These are phyloP conservation scores for Mucor mucedo DNA, from an alignment of 371 early-diverging fungal species.

Conservation along the genomic window DNA sequence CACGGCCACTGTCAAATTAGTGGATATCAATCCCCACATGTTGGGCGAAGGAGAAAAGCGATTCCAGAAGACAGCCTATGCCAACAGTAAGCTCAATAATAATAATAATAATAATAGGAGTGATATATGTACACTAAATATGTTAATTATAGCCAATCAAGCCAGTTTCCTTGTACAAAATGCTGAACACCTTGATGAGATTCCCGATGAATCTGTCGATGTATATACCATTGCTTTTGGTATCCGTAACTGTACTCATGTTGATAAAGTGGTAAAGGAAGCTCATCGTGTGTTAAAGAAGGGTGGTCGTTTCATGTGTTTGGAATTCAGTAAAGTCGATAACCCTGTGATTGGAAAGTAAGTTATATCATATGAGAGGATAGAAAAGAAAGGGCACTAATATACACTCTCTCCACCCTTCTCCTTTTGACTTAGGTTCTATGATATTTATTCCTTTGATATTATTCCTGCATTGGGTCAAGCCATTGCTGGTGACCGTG, in stretches of 20 bases:
- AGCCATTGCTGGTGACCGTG: slow-evolving; percentile 88
- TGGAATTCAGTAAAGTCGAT: slow-evolving; percentile 93
- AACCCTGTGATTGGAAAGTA: slow-evolving; percentile 85
- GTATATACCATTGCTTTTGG: slow-evolving; percentile 97
- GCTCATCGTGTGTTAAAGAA: slow-evolving; percentile 94
- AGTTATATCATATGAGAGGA: not conserved
- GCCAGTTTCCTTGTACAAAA: slow-evolving; percentile 83
- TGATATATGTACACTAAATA: not conserved
- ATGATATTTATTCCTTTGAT: slow-evolving; percentile 94
- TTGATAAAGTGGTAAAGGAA: slow-evolving; percentile 87
- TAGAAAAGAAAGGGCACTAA: no score
- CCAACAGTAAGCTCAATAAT: slow-evolving; percentile 53
- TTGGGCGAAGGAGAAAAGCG: slow-evolving; percentile 87
- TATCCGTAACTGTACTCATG: slow-evolving; percentile 94
- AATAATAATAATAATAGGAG: not conserved
- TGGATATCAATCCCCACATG: slow-evolving; percentile 97
- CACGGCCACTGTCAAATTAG: slow-evolving; percentile 81
- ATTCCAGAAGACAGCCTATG: slow-evolving; percentile 64
- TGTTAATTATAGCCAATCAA: slow-evolving; percentile 53
- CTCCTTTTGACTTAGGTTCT: slow-evolving; percentile 54
- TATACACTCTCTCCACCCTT: no score
- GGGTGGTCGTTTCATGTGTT: slow-evolving; percentile 93
- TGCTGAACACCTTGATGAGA: slow-evolving; percentile 82
- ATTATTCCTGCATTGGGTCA: slow-evolving; percentile 92
- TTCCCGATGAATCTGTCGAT: slow-evolving; percentile 84